These are phyloP conservation scores for Neodidymelliopsis sp. DNA, from an alignment of 2,329 filamentous ascomycete genomes.

Conservation along the genomic window DNA sequence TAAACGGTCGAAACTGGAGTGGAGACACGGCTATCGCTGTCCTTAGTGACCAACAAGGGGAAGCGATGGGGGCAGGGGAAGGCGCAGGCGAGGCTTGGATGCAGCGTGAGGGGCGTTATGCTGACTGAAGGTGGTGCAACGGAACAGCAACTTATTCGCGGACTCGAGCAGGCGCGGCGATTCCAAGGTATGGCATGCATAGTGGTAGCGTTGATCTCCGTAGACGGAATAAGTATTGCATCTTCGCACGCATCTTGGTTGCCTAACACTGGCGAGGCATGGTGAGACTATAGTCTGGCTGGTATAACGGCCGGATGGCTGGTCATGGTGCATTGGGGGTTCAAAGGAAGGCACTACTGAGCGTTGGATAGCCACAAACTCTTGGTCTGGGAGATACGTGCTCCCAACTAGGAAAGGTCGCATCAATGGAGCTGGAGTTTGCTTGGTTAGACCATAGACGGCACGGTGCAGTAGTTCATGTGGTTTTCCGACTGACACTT, in stretches of 20 bases:
- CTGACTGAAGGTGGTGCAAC: constrained; percentile 29
- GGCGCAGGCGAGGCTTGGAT: constrained; percentile 27
- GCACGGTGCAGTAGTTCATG: constrained; percentile 11
- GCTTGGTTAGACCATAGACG: constrained; percentile 1
- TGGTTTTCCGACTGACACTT: not conserved
- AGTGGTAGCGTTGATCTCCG: constrained; percentile 20
- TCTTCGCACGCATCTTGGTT: constrained; percentile 6
- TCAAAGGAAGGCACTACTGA: not conserved
- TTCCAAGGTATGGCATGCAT: constrained; percentile 31
- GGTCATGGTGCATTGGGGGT: not conserved
- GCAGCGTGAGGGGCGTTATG: constrained; percentile 21
- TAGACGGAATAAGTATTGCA: constrained; percentile 13
- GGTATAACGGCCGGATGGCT: not conserved
- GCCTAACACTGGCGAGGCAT: not conserved
- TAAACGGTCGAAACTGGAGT: constrained; percentile 15
- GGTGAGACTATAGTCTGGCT: not conserved
- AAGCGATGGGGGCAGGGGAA: constrained; percentile 23
- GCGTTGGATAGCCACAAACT: not conserved
- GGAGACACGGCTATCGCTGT: constrained; percentile 5
- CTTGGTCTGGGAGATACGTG: not conserved
- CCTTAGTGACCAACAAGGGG: constrained; percentile 22
- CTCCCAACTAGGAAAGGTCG: not conserved
- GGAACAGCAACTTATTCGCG: constrained; percentile 28
- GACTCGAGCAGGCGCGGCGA: constrained; percentile 18
- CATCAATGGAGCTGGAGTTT: not conserved